Conservation (phyloP, 441 rosid genomes). For the Erodium moschatum region DNA sequence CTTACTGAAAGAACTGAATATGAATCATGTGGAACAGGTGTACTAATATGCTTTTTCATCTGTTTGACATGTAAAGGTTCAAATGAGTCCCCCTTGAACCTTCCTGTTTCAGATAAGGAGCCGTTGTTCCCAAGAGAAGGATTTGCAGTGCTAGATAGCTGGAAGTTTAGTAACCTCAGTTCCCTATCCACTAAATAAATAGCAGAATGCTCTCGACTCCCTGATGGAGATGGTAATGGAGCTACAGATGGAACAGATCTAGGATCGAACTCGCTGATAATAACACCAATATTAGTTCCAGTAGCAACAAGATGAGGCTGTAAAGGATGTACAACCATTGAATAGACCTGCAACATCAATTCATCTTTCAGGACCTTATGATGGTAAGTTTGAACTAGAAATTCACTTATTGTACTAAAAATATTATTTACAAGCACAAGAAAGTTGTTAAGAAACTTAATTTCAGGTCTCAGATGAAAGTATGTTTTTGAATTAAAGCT, state of each 20-base stretch:
- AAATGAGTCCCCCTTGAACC: slow-evolving; percentile 56
- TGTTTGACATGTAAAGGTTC: slow-evolving; percentile 77
- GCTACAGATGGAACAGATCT: slow-evolving; percentile 89
- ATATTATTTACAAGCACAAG: not conserved
- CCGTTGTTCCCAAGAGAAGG: slow-evolving; percentile 84
- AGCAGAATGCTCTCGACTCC: slow-evolving; percentile 90
- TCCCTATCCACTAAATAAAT: slow-evolving; percentile 81
- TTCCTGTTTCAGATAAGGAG: slow-evolving; percentile 74
- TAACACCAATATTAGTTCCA: slow-evolving; percentile 91
- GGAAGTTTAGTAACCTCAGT: slow-evolving; percentile 77
- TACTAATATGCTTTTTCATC: slow-evolving; percentile 77
- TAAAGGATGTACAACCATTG: slow-evolving; percentile 94
- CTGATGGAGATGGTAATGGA: slow-evolving; percentile 69
- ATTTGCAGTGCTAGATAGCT: slow-evolving; percentile 65
- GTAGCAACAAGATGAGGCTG: slow-evolving; percentile 98
- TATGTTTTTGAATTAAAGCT: not conserved
- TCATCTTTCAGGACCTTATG: slow-evolving; percentile 18
- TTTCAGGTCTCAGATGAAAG: not conserved
- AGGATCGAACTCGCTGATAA: slow-evolving; percentile 89
- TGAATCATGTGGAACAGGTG: slow-evolving; percentile 94
- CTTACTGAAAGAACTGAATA: slow-evolving; percentile 90
- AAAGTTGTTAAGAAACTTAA: not conserved
- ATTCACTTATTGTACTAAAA: not conserved
- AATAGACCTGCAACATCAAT: slow-evolving; percentile 61
- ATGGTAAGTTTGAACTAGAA: not conserved